These are phyloP conservation scores for Boletus reticuloceps DNA, from an alignment of 768 basidiomycete species.

Conservation along the genomic window DNA sequence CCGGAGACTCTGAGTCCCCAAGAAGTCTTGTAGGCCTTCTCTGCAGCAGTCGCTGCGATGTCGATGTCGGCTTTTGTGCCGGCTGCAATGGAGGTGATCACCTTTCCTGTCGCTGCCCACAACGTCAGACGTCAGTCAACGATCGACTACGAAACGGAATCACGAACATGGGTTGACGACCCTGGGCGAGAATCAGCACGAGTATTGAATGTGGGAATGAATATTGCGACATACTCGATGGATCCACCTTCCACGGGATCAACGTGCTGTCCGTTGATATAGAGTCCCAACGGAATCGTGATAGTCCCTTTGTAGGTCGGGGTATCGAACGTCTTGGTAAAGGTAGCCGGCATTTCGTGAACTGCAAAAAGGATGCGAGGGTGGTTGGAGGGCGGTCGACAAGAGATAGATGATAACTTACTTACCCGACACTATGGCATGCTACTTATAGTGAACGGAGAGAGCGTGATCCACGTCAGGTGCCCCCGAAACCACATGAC, in stretches of 20 bases:
- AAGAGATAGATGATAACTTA: background rate
- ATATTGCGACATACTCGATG: slow-evolving; percentile 53
- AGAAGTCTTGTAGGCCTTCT: slow-evolving; percentile 3
- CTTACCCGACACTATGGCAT: background rate
- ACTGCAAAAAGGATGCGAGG: background rate
- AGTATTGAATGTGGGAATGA: background rate
- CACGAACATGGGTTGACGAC: slow-evolving; percentile 52
- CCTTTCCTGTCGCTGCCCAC: slow-evolving; percentile 3
- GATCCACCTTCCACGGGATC: slow-evolving; percentile 50
- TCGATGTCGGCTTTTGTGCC: slow-evolving; percentile 9
- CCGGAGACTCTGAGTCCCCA: slow-evolving; percentile 9
- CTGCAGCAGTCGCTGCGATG: slow-evolving; percentile 1
- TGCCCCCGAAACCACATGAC: too few species aligned
- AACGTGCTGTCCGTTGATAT: slow-evolving; percentile 56
- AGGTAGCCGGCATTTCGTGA: slow-evolving; percentile 36
- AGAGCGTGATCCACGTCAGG: background rate
- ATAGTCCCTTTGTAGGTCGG: slow-evolving; percentile 55
- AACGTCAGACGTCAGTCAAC: slow-evolving; percentile 20
- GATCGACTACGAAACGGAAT: background rate
- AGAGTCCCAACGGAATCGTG: slow-evolving; percentile 61
- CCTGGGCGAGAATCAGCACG: slow-evolving; percentile 29
- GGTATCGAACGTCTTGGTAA: slow-evolving; percentile 50
- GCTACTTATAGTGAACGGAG: background rate
- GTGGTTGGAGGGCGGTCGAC: background rate
- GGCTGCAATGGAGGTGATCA: slow-evolving; percentile 7